Evolutionary conservation across 192 early-diverging fungal genomes (phyloP), one percentile per base, ranked within the genome.

Genomic region (Pilobolus umbonatus): DNA sequence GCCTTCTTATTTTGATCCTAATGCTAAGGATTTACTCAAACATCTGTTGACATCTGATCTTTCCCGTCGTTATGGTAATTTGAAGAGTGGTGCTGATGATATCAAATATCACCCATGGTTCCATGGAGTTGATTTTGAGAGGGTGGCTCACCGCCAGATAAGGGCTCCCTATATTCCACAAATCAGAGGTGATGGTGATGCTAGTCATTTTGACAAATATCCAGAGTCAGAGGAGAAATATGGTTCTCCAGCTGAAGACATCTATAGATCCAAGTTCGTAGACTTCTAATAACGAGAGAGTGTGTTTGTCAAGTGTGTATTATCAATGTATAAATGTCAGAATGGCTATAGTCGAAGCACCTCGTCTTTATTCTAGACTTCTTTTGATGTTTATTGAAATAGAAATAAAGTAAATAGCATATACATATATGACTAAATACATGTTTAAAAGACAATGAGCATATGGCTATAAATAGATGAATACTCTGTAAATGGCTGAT

Each of bases 21-120:
- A 75, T 2, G 86, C 89, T 10, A 92, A 90, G 68, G 91, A 96
- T 80, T 68, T 96, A 8, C 75, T 95, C 49, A 87, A 92, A 65
- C 73, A 86, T 10, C 66, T 96, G 39, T 71, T 94, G 60, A 86
- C 88, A 0, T 69, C 82, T 17, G 94, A 96, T 61, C 69, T 96
- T 55, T 84, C 87, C 11, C 88, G 90, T 66, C 81, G 94, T 15
- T 89, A 82, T 71, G 94, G 94, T 51, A 94, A 96, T 67, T 74
- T 95, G 66, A 84, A 84, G 35, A 86, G 77, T 51, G 94, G 92
- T 15, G 83, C 84, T 11, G 73, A 83, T 2, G 94, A 98, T 72
- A 96, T 98, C 72, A 95, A 96, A 75, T 75, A 78, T 57, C 96
- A 98, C 75, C 81, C 79, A 57, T 98, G 96, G 96, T 96, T 98